Base-by-base conservation (phyloP, 1,284 basidiomycete genomes). In the Ceratobasidium theobromae region DNA sequence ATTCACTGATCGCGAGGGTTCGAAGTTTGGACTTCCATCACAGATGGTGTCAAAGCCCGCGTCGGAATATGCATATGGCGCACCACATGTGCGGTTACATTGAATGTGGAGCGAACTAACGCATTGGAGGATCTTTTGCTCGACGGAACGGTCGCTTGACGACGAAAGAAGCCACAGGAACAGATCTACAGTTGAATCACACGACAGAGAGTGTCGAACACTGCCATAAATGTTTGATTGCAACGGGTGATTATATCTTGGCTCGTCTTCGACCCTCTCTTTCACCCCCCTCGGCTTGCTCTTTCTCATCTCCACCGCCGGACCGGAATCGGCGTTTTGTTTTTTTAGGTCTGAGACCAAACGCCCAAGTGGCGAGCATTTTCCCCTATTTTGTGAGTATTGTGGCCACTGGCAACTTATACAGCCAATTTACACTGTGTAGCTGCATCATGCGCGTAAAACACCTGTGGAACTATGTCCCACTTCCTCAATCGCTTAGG, bases 371-470 rank as follows among this genome's bases (percentile, higher is more conserved):
- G 66, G 55, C 38, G 14, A 38, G 8, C 16, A 38, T 38, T 32
- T 58, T 62, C 16, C n/a, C 30, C n/a, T 23, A 4, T 21, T 23
- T 51, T 51, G 43, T 40, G 33, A 51, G 35, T 51, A 38, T 14
- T 21, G 6, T 9, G 43, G 18, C 43, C 8, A 45, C 35, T 38
- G n/a, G 32, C 21, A 33, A 58, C 8, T 38, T 16, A 6, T 38
- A 6, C 35, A 38, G 23, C n/a, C 4, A 58, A n/a, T n/a, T n/a
- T n/a, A n/a, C n/a, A n/a, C n/a, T n/a, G n/a, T n/a, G n/a, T n/a
- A n/a, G n/a, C n/a, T n/a, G n/a, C n/a, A 23, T 23, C 35, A 62
- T 70, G 54, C 65, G 69, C 18, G 58, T 66, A 6, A 70, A 70
- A 41, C 68, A 70, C 4, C 27, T 70, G 12, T 69, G 68, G 68